These are phyloP conservation scores for Gossypium raimondii DNA, from an alignment of 345 rosid genomes.

Conservation along the genomic window DNA sequence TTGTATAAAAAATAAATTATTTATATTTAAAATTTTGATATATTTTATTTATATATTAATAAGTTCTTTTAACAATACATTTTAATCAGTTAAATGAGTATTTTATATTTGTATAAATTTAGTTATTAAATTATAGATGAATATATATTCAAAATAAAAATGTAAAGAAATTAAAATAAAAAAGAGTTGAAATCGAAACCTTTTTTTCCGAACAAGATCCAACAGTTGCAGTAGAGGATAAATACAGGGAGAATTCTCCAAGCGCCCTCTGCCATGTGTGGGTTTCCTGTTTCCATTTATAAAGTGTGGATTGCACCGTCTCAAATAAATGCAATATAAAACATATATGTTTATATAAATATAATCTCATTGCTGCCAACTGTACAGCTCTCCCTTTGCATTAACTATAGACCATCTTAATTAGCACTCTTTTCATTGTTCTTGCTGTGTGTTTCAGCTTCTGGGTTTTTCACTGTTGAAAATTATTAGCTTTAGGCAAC, in stretches of 20 bases:
- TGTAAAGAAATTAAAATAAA: not conserved
- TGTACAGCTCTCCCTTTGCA: too few relatives aligned
- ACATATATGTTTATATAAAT: not conserved
- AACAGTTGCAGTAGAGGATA: not conserved
- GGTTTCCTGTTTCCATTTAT: not conserved
- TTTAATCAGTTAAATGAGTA: too few relatives aligned
- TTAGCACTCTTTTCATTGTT: not conserved
- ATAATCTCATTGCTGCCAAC: too few relatives aligned
- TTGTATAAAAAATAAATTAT: too few relatives aligned
- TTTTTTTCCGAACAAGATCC: not conserved
- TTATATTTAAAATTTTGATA: too few relatives aligned
- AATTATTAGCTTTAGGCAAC: conserved; percentile 14
- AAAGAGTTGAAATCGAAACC: not conserved
- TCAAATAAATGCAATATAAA: not conserved
- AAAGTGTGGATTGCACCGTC: not conserved
- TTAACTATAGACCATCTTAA: not conserved
- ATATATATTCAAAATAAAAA: not conserved
- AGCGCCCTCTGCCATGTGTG: not conserved
- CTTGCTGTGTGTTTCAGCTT: not conserved
- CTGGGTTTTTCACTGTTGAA: not conserved
- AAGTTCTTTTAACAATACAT: too few relatives aligned
- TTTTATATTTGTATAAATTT: too few relatives aligned
- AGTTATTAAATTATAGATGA: not conserved
- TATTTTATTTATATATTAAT: too few relatives aligned
- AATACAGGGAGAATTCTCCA: not conserved